Evolutionary conservation across 495 filamentous ascomycete genomes (phyloP), one percentile per base, ranked within the genome.

Genomic region (Durotheca rogersii): DNA sequence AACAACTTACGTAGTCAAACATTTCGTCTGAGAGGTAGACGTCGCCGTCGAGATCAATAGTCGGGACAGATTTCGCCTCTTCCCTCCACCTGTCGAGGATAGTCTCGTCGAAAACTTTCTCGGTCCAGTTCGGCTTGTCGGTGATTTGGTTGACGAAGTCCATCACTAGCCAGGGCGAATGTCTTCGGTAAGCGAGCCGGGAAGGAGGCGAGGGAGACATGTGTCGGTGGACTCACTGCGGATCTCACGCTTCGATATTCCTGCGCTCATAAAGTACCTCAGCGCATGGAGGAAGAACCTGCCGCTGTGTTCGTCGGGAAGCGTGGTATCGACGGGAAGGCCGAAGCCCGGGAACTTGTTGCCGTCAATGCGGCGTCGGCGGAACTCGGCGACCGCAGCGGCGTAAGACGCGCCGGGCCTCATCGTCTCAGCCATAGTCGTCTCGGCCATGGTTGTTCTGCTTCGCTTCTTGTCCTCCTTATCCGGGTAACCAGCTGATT

Each of bases 51-150:
- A 58, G 48, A 7, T 58, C 40, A 7, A 23, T 41, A 14, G 52
- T 38, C 12, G 44, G 39, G 3, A 33, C 54, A 16, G 41, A 54
- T 16, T 67, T 53, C n/a, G 57, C 53, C 33, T 68, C 63, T 12
- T 48, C 48, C 10, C 50, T 43, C 70, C 70, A 74, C 12, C 58
- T 61, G 7, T 58, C 45, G 11, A 69, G 53, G 30, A 70, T 73
- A 1, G 40, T 33, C 2, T 77, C 67, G 51, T 84, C 70, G 31
- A 78, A 79, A 46, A 83, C 72, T 54, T 83, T 78, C 11, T 62
- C 58, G 41, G 78, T 69, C 81, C 77, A 83, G 16, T 72, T 65
- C 5, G 67, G 65, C 46, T 76, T 77, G 53, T 72, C 67, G 3
- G 67, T 71, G 29, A 71, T 48, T 12, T 59, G 15, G 20, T 63